Conservation (phyloP, 208 protist species). For the Wallacemonas collosoma region DNA sequence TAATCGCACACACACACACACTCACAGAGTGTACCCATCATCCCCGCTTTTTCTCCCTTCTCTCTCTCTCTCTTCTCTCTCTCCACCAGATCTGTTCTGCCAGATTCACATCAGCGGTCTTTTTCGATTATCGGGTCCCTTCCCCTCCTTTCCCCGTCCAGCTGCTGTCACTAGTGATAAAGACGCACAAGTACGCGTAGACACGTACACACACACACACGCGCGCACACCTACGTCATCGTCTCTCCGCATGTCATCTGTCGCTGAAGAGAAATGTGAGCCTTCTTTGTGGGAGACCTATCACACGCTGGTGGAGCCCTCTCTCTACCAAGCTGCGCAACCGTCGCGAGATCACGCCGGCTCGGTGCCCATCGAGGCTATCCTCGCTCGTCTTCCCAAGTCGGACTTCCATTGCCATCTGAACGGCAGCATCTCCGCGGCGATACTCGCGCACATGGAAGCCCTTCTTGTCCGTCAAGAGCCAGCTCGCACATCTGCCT, state of each 20-base stretch:
- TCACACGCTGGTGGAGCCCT: background rate
- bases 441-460: conserved; percentile 59
- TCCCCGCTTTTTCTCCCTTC: too few species aligned
- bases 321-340: background rate
- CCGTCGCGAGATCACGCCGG: background rate
- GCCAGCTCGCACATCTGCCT: background rate
- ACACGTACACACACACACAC: too few species aligned
- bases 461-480: conserved; percentile 18
- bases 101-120: too few species aligned
- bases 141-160: too few species aligned
- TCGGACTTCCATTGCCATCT: conserved; percentile 77
- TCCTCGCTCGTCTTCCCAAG: conserved; percentile 51
- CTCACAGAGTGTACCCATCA: background rate
- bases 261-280: background rate
- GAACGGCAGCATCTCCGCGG: conserved; percentile 71
- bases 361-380: conserved; percentile 2
- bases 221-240: too few species aligned
- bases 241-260: too few species aligned
- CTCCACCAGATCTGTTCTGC: too few species aligned
- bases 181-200: too few species aligned
- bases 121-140: too few species aligned
- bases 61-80: too few species aligned
- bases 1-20: conserved; percentile 3
- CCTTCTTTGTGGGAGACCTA: background rate
- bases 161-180: too few species aligned